phyloP scores from a whole-genome alignment of 2,329 filamentous ascomycete species.

The Pestalotiopsis sp. region DNA sequence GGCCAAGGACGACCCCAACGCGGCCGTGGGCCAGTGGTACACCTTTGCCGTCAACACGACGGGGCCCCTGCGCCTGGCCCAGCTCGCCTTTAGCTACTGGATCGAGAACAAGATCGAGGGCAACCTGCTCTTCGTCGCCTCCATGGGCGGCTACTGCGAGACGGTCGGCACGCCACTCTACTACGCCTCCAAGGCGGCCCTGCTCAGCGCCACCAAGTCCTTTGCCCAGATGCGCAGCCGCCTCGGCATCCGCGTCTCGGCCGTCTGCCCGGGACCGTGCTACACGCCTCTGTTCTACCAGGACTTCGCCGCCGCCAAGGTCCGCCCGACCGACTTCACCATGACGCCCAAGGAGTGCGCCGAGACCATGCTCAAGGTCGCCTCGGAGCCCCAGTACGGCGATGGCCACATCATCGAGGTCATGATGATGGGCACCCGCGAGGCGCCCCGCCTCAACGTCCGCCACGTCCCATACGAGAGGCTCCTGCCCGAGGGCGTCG shows the following conservation, averaged over 20 bases:
- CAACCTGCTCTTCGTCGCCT: slow-evolving; percentile 30
- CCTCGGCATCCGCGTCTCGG: slow-evolving; percentile 35
- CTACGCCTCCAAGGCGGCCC: slow-evolving; percentile 29
- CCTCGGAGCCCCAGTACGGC: slow-evolving; percentile 13
- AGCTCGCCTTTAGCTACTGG: slow-evolving; percentile 34
- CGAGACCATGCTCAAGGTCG: slow-evolving; percentile 32
- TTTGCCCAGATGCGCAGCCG: slow-evolving; percentile 32
- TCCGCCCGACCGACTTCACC: slow-evolving; percentile 26
- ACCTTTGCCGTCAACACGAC: slow-evolving; percentile 24
- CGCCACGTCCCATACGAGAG: slow-evolving; percentile 12
- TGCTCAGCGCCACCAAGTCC: slow-evolving; percentile 22
- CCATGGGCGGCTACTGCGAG: slow-evolving; percentile 30
- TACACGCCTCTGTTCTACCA: slow-evolving; percentile 36
- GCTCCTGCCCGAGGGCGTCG: slow-evolving; percentile 5
- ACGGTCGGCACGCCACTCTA: slow-evolving; percentile 32
- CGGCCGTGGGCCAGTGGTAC: slow-evolving; percentile 19
- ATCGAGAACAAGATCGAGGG: slow-evolving; percentile 25
- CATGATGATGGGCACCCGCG: slow-evolving; percentile 10
- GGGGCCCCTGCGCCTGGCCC: slow-evolving; percentile 25
- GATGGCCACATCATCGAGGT: slow-evolving; percentile 16
- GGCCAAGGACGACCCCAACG: slow-evolving; percentile 20
- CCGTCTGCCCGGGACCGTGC: slow-evolving; percentile 36
- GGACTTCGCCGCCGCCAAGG: slow-evolving; percentile 31
- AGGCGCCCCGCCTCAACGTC: background rate
- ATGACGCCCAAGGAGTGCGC: slow-evolving; percentile 34